A percentile compares a stretch with the other conserved stretches of the same genome.
Conservation (phyloP, 257 asterid species). For the Buddleja alternifolia region DNA sequence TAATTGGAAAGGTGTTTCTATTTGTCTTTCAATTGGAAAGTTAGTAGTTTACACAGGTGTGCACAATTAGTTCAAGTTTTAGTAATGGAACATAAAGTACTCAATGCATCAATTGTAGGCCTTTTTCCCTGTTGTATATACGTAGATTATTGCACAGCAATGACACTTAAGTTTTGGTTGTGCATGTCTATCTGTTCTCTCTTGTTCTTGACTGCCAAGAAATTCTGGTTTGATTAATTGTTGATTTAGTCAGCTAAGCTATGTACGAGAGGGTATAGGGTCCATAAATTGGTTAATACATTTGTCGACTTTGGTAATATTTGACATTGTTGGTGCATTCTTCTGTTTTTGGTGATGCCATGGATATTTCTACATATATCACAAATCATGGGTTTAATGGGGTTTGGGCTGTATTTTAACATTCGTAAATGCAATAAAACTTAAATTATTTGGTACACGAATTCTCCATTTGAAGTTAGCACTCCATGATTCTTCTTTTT, state of each 20-base stretch:
- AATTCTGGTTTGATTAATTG: neutral
- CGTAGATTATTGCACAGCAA: constrained; percentile 16
- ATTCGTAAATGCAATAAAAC: neutral
- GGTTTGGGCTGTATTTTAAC: constrained; percentile 4
- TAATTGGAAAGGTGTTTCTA: neutral
- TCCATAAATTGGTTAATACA: neutral
- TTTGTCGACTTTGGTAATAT: neutral
- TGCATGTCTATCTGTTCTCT: neutral
- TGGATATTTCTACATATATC: neutral
- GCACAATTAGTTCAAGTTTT: neutral
- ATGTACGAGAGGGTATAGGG: neutral
- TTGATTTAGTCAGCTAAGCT: neutral
- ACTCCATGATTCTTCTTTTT: neutral
- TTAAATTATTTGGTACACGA: neutral
- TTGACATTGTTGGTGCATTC: neutral
- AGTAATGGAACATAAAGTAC: neutral
- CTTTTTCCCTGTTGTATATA: constrained; percentile 4
- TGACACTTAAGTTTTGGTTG: neutral
- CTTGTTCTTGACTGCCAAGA: neutral
- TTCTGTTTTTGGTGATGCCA: neutral
- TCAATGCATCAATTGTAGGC: neutral
- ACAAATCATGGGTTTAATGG: neutral
- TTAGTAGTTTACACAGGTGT: neutral
- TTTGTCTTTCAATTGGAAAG: neutral
- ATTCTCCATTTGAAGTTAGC: constrained; percentile 9